Conservation (phyloP, 192 early-diverging fungal genomes). For the Cetraspora pellucida region DNA sequence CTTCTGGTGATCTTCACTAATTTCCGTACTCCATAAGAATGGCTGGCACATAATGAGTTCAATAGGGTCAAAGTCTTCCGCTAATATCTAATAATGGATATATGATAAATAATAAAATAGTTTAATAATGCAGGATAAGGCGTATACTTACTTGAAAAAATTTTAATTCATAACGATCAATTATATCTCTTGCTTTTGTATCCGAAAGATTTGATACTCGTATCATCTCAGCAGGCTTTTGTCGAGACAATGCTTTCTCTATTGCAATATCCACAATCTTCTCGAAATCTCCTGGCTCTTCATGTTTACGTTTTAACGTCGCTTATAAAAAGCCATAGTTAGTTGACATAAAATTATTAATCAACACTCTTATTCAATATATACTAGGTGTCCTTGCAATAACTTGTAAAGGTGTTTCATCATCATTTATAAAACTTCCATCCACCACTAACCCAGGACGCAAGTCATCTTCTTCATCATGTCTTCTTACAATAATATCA, state of each 20-base stretch:
- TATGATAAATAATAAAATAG: slow-evolving; percentile 11
- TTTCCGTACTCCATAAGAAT: slow-evolving; percentile 5
- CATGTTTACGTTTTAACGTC: slow-evolving; percentile 28
- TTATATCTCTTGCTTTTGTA: slow-evolving; percentile 1
- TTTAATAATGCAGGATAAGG: slow-evolving; percentile 22
- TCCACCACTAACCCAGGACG: not conserved
- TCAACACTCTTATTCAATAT: not conserved
- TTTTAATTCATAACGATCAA: slow-evolving; percentile 16
- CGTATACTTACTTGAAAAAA: not conserved
- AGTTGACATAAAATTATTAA: not conserved
- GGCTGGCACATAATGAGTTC: not conserved
- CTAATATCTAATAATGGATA: slow-evolving; percentile 23
- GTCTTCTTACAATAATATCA: not conserved
- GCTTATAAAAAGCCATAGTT: slow-evolving; percentile 17
- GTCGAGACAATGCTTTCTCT: slow-evolving; percentile 5
- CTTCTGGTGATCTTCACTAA: slow-evolving; percentile 10
- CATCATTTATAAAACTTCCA: not conserved
- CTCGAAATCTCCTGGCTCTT: slow-evolving; percentile 1
- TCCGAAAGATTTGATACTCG: slow-evolving; percentile 19
- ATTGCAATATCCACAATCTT: slow-evolving; percentile 4
- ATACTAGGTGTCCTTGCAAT: slow-evolving; percentile 13
- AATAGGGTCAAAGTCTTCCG: not conserved
- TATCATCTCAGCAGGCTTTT: not conserved
- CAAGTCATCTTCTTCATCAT: not conserved
- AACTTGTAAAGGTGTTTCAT: not conserved